Conservation (phyloP, 768 basidiomycete genomes). For the Lyophyllum decastes region DNA sequence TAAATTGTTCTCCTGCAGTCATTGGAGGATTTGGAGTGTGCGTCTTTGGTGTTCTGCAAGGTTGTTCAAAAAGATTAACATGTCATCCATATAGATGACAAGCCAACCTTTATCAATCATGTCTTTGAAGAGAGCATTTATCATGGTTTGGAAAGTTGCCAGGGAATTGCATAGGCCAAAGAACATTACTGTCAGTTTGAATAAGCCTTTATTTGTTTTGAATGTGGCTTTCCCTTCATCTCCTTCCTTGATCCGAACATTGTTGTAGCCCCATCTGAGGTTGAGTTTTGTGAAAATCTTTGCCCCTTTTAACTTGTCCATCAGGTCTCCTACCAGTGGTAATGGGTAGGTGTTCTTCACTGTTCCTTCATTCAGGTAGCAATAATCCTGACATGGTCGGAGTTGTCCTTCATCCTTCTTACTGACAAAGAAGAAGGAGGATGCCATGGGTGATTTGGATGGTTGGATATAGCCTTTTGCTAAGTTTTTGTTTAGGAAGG, state of each 20-base stretch:
- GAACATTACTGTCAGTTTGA: slow-evolving; percentile 42
- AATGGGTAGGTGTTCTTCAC: slow-evolving; percentile 27
- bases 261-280: slow-evolving; percentile 36
- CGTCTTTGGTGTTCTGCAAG: slow-evolving; percentile 19
- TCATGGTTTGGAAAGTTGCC: slow-evolving; percentile 35
- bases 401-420: too few relatives aligned
- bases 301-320: slow-evolving; percentile 18
- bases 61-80: slow-evolving; percentile 37
- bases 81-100: slow-evolving; percentile 44
- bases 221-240: slow-evolving; percentile 45
- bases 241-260: slow-evolving; percentile 35
- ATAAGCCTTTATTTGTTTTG: slow-evolving; percentile 18
- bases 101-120: slow-evolving; percentile 27
- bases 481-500: too few relatives aligned
- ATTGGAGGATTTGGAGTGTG: slow-evolving; percentile 19
- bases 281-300: slow-evolving; percentile 36
- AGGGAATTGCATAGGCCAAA: slow-evolving; percentile 36
- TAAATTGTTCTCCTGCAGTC: slow-evolving; percentile 25
- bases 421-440: too few relatives aligned
- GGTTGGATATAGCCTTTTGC: too few relatives aligned
- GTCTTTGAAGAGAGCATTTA: slow-evolving; percentile 41
- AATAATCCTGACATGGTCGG: too few relatives aligned
- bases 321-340: slow-evolving; percentile 23
- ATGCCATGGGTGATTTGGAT: too few relatives aligned
- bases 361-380: slow-evolving; percentile 15